These are phyloP conservation scores for Chaetomidium leptoderma DNA, from an alignment of 495 filamentous ascomycete species.

Conservation along the genomic window DNA sequence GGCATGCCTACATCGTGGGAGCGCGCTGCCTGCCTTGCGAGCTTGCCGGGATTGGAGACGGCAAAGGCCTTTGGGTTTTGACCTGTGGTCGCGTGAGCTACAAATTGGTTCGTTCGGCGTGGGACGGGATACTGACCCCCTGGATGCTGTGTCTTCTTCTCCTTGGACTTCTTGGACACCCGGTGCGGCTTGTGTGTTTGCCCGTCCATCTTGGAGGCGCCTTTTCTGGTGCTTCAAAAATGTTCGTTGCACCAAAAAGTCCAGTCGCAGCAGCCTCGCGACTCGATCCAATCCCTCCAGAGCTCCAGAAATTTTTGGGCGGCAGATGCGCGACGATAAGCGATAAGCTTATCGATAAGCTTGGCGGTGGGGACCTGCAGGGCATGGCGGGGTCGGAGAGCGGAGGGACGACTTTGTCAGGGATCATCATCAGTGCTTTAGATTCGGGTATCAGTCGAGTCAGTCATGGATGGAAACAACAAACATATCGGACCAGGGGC, in stretches of 20 bases:
- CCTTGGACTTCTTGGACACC: constrained; percentile 77
- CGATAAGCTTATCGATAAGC: constrained; percentile 28
- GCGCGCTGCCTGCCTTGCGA: constrained; percentile 77
- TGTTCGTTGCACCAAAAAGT: constrained; percentile 9
- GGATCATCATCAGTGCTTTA: no score
- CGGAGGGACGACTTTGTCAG: neutral
- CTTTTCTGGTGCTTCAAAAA: constrained; percentile 2
- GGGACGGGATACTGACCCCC: constrained; percentile 22
- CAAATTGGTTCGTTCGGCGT: no score
- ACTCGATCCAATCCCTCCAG: constrained; percentile 10
- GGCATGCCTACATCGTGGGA: constrained; percentile 73
- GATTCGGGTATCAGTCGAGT: no score
- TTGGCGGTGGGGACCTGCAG: constrained; percentile 13
- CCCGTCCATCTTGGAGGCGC: constrained; percentile 59
- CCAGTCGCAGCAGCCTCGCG: constrained; percentile 8
- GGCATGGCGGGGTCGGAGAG: constrained; percentile 5
- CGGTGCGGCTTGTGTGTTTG: constrained; percentile 85
- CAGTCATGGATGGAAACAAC: no score
- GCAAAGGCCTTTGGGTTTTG: constrained; percentile 90
- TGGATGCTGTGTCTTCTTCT: constrained; percentile 71
- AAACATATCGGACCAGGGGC: no score
- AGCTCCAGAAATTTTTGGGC: constrained; percentile 34
- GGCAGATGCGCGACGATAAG: constrained; percentile 17
- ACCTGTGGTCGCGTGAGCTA: constrained; percentile 41
- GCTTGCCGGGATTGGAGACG: constrained; percentile 77